A percentile compares a stretch with the other conserved stretches of the same genome.
Evolutionary conservation across 768 basidiomycete genomes (phyloP).

Genomic region (Exsudoporus frostii): DNA sequence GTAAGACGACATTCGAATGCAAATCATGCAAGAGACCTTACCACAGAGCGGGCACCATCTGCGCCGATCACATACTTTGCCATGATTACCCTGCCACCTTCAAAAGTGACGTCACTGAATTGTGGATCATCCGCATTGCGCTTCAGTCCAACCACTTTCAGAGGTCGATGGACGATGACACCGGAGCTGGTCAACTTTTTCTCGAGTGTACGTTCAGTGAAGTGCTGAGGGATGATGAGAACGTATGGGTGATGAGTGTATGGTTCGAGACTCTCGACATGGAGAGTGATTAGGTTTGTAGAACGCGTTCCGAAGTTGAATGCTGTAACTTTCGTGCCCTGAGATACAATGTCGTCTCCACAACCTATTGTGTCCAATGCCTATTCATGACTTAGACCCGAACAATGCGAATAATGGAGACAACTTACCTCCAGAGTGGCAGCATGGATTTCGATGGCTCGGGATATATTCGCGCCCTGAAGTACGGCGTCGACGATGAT

Average conservation of each 20-base stretch:
- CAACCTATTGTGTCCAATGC: slow-evolving; percentile 44
- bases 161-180: slow-evolving; percentile 35
- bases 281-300: slow-evolving; percentile 24
- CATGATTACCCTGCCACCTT: slow-evolving; percentile 41
- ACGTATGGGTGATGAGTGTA: slow-evolving; percentile 45
- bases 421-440: slow-evolving; percentile 48
- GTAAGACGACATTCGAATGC: neutral
- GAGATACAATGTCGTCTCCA: slow-evolving; percentile 36
- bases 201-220: slow-evolving; percentile 41
- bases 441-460: slow-evolving; percentile 47
- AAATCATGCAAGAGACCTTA: slow-evolving; percentile 22
- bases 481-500: slow-evolving; percentile 40
- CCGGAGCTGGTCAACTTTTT: slow-evolving; percentile 32
- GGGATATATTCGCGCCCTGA: slow-evolving; percentile 36
- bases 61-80: slow-evolving; percentile 50
- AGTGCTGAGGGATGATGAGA: slow-evolving; percentile 41
- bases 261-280: too few relatives aligned
- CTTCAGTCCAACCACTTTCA: slow-evolving; percentile 39
- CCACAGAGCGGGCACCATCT: slow-evolving; percentile 47
- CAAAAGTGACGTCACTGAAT: slow-evolving; percentile 42
- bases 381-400: slow-evolving; percentile 38
- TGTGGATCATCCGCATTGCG: slow-evolving; percentile 26
- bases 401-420: too few relatives aligned
- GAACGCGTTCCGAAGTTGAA: slow-evolving; percentile 33
- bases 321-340: slow-evolving; percentile 34